Evolutionary conservation across 2,329 filamentous ascomycete species (phyloP).

Genomic region (Fusarium siculi): DNA sequence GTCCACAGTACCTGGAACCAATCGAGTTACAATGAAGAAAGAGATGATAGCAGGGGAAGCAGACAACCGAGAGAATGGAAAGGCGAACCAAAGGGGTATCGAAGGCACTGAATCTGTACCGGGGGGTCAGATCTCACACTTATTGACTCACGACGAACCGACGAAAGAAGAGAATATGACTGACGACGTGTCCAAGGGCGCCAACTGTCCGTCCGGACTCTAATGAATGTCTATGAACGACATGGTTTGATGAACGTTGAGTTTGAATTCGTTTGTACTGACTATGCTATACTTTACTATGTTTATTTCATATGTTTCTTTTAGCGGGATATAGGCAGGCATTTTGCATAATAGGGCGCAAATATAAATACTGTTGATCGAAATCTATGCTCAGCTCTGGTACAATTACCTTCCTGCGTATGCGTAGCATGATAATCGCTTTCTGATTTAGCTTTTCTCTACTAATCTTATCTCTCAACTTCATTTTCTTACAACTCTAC

Average conservation of each 20-base stretch:
- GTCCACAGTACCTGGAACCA: slow-evolving; percentile 41
- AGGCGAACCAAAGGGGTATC: background rate
- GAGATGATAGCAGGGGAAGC: background rate
- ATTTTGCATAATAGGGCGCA: slow-evolving; percentile 34
- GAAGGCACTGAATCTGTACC: slow-evolving; percentile 6
- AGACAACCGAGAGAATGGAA: background rate
- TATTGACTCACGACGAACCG: slow-evolving; percentile 33
- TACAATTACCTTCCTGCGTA: background rate
- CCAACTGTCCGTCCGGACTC: slow-evolving; percentile 12
- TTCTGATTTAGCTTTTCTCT: background rate
- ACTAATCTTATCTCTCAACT: background rate
- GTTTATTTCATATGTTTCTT: slow-evolving; percentile 25
- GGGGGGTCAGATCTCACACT: slow-evolving; percentile 16
- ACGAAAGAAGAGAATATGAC: slow-evolving; percentile 31
- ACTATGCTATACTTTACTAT: background rate
- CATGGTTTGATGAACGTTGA: slow-evolving; percentile 17
- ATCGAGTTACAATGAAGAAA: slow-evolving; percentile 25
- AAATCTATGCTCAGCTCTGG: background rate
- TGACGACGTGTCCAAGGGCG: slow-evolving; percentile 31
- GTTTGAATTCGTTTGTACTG: slow-evolving; percentile 22
- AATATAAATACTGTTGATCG: slow-evolving; percentile 19
- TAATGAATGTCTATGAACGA: slow-evolving; percentile 30
- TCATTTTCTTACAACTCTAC: background rate
- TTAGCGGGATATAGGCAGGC: slow-evolving; percentile 28
- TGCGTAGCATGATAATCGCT: background rate